Evolutionary conservation across 768 basidiomycete genomes (phyloP).

Genomic region (Mycena galopus): DNA sequence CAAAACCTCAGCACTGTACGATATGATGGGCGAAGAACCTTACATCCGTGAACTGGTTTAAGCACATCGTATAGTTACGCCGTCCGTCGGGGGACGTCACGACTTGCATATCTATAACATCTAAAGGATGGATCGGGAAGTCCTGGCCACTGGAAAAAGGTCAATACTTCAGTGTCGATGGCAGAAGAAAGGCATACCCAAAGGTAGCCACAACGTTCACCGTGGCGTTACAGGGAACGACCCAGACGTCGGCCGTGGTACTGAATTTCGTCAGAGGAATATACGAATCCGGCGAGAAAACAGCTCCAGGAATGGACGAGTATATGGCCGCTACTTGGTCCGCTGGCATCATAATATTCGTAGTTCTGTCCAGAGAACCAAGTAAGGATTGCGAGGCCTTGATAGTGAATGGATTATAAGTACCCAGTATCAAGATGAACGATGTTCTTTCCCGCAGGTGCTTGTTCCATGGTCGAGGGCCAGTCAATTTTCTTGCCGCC

Average conservation of each 20-base stretch:
- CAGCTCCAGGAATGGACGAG: conserved; percentile 33
- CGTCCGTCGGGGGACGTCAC: conserved; percentile 28
- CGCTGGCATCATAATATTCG: conserved; percentile 30
- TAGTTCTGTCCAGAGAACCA: neutral
- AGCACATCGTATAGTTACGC: conserved; percentile 30
- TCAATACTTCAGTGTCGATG: neutral
- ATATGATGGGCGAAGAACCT: too few species aligned
- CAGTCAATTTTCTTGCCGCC: conserved; percentile 30
- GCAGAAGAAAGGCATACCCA: neutral
- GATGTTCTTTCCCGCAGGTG: conserved; percentile 31
- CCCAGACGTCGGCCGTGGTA: conserved; percentile 28
- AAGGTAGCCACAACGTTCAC: conserved; percentile 23
- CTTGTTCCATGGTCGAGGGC: conserved; percentile 18
- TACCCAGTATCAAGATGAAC: conserved; percentile 30
- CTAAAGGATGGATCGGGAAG: conserved; percentile 32
- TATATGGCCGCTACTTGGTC: conserved; percentile 27
- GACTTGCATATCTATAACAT: conserved; percentile 28
- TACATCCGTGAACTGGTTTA: conserved; percentile 27
- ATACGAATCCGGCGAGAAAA: conserved; percentile 14
- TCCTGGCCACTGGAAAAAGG: conserved; percentile 5
- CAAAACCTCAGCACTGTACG: too few species aligned
- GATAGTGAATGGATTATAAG: neutral
- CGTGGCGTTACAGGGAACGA: conserved; percentile 31
- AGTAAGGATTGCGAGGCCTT: neutral
- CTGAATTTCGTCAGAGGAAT: conserved; percentile 31